Base-by-base conservation (phyloP, 2,329 filamentous ascomycete species). In the Colletotrichum spaethianum region DNA sequence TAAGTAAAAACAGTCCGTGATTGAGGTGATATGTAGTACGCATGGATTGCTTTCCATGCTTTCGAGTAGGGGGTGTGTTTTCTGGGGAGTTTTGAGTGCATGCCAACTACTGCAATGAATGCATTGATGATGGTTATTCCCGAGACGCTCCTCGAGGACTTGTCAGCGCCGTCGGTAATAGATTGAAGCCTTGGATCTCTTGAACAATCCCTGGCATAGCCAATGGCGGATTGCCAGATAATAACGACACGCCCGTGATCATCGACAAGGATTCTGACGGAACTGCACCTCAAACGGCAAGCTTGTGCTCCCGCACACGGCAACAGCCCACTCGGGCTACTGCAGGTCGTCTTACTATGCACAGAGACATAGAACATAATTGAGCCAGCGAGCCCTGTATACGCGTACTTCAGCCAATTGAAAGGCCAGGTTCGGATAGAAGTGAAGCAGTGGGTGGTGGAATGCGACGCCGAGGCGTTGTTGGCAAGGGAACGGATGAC, bases 191-290 rank as follows among this genome's bases (percentile, higher is more conserved):
- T 23, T 31, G 59, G 66, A 69, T 70, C 65, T 70, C 38, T 55
- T 23, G 33, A 69, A 53, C 18, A 33, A 55, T 38, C n/a, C 46
- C 31, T 53, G 53, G 57, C 23, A 11, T 48, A 46, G 46, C 31
- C 18, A 40, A 42, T 61, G 42, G n/a, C 28, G 36, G 23, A 12
- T 38, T 53, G 59, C n/a, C 14, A 44, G 28, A 33, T 36, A 26
- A 48, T 70, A 60, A 44, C 28, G 23, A 59, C 64, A 72, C 57
- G 31, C 69, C 69, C 33, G 18, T 72, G 70, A 73, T 73, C 70
- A 55, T 26, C 70, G 18, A 8, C 62, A 73, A 56, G 67, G 70
- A 72, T 64, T 4, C 8, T 64, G 23, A 38, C 60, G 40, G 66
- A 60, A 42, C 26, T 44, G 66, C 60, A 60, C 53, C 46, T 56